Base-by-base conservation (phyloP, 2,329 filamentous ascomycete genomes). In the Sclerotinia spermophila region DNA sequence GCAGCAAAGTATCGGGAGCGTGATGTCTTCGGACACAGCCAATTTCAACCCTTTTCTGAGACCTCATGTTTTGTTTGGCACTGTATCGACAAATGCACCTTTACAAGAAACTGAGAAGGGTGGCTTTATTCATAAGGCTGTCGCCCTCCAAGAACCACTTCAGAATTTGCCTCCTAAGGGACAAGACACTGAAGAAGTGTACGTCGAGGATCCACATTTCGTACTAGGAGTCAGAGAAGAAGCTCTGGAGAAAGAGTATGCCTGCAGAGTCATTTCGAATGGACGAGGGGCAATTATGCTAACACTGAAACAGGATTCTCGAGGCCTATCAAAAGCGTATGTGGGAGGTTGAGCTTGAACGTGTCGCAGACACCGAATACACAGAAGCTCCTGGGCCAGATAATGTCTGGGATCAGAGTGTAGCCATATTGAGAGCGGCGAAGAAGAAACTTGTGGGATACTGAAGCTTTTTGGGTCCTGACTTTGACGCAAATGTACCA, bases 171-270 rank as follows among this genome's bases (percentile, higher is more conserved):
- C 3, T 56, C 5, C 7, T 5, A n/a, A 53, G 24, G 17, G 11
- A 24, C 38, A 48, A 66, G 61, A 45, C 15, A 35, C 42, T 3
- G 59, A 55, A 30, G 55, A 59, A 7, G 21, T 65, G 19, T 35
- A 65, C n/a, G 65, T 76, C n/a, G 71, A 72, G 6, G 75, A 76
- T 68, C 75, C 75, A 6, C 58, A 74, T 60, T 77, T 77, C 35
- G 74, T 76, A 3, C 68, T 77, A 15, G 74, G 75, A 10, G 64
- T 76, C 21, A 45, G 69, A 8, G 59, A 68, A 65, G 72, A 72
- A 35, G 73, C 73, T 48, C 42, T 65, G 11, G 69, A 74, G 40
- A 45, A 35, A 51, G 75, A 76, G 75, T 76, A 75, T 59, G 68
- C 68, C 27, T 44, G 5, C 45, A 3, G 38, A 56, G 17, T 65